Evolutionary conservation across 805 yeast genomes (phyloP), one percentile per base, ranked within the genome.

Genomic region (Saccharomycopsis sp.): DNA sequence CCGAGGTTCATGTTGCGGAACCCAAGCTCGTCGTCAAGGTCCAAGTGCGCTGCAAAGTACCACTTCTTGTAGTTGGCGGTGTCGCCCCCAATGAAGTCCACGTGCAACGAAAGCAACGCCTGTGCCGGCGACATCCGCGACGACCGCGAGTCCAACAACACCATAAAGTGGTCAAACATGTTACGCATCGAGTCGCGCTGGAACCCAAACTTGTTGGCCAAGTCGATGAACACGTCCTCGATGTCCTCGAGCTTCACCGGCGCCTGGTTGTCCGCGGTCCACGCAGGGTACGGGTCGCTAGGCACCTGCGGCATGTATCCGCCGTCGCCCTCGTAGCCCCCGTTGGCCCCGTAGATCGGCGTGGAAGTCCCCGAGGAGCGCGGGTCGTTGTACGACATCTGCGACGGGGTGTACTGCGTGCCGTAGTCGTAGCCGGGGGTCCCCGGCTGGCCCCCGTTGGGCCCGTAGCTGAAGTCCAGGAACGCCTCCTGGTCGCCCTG

Each of bases 271-370:
- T 94, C 98, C 52, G 96, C 96, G 24, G 97, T 89, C 99, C 99
- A 94, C 54, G 99, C 98, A 50, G 99, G 99, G 72, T 92, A 94
- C 37, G 99, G 99, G 72, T 94, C 94, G 51, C 91, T 83, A 66
- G 96, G 79, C 74, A 86, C 65, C 70, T 89, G 85, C 37, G 87
- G 86, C 66, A 83, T 86, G 66, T 81, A 75, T 4, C 71, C 75
- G 56, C 72, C 73, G 2, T 56, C 55, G 20, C 57, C 59, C 24
- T 51, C 61, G 37, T 65, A 64, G 58, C 66, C 66, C 53, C 76
- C 78, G 61, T 78, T 80, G 57, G 83, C 83, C 47, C 94, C 95
- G 69, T 88, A 88, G 64, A 89, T 82, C 20, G 99, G 98, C 48
- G 99, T 94, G 1, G 97, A 89, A 50, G 97, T 89, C 61, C 97